Conservation (phyloP, 108 stramenopile genomes). For the Pseudonitzschia delicatissima region DNA sequence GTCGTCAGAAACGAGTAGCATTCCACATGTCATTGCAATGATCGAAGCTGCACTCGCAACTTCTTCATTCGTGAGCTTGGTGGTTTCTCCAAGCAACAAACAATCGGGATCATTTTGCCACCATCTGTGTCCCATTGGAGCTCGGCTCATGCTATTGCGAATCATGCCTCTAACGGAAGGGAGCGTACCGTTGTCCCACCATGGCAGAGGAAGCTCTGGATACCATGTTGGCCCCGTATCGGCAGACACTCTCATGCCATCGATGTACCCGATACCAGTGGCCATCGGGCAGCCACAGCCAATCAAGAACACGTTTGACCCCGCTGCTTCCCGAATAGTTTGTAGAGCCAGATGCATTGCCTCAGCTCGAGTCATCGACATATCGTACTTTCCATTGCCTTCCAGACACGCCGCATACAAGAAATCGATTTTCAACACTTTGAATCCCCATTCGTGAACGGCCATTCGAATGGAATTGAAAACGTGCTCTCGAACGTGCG, state of each 20-base stretch:
- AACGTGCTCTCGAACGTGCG: conserved; percentile 71
- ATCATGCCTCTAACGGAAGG: conserved; percentile 87
- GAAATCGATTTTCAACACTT: conserved; percentile 90
- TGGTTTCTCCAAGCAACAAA: conserved; percentile 82
- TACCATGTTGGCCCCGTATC: conserved; percentile 93
- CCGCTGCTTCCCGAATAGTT: conserved; percentile 83
- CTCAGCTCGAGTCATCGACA: conserved; percentile 82
- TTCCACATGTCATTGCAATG: conserved; percentile 90
- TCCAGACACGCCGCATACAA: conserved; percentile 87
- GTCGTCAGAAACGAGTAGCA: conserved; percentile 88
- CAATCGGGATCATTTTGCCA: conserved; percentile 97
- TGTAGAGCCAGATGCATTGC: conserved; percentile 84
- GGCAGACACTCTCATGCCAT: conserved; percentile 86
- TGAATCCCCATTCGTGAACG: conserved; percentile 85
- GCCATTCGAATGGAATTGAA: conserved; percentile 69
- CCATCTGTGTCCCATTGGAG: conserved; percentile 82
- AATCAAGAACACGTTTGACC: conserved; percentile 75
- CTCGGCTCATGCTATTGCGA: conserved; percentile 83
- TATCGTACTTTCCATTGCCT: conserved; percentile 85
- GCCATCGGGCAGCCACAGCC: conserved; percentile 90
- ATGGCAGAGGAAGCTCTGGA: conserved; percentile 82
- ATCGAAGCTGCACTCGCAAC: conserved; percentile 85
- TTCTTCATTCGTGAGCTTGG: conserved; percentile 78
- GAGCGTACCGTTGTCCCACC: conserved; percentile 90
- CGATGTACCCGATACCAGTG: conserved; percentile 75